phyloP scores from a whole-genome alignment of 768 basidiomycete species.

The Leccinum arenicola region DNA sequence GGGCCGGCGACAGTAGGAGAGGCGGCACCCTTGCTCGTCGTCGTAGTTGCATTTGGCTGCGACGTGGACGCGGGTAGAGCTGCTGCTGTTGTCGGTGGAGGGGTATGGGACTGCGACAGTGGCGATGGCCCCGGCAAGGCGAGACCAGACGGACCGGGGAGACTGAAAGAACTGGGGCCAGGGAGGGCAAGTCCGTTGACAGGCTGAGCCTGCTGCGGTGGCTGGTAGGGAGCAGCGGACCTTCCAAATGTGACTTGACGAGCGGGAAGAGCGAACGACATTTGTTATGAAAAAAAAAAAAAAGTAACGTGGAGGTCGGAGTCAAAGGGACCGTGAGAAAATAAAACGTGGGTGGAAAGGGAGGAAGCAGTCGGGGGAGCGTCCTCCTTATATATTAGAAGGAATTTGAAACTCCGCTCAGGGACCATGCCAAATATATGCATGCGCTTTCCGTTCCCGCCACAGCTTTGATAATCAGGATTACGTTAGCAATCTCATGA shows the following conservation, averaged over 20 bases:
- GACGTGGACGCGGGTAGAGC: constrained; percentile 4
- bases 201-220: constrained; percentile 39
- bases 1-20: constrained; percentile 53
- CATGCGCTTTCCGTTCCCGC: constrained; percentile 12
- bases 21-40: constrained; percentile 30
- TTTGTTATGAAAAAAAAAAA: constrained; percentile 13
- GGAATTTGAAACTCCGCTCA: constrained; percentile 30
- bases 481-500: not conserved
- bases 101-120: constrained; percentile 43
- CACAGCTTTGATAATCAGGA: constrained; percentile 2
- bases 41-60: constrained; percentile 31
- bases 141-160: constrained; percentile 41
- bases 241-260: constrained; percentile 79
- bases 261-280: constrained; percentile 70
- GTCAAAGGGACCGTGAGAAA: constrained; percentile 29
- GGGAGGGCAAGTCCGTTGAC: constrained; percentile 60
- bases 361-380: constrained; percentile 12
- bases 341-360: constrained; percentile 24
- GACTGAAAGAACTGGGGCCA: constrained; percentile 43
- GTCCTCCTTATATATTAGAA: constrained; percentile 27
- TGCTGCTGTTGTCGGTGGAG: constrained; percentile 23
- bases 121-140: constrained; percentile 56
- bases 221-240: constrained; percentile 46
- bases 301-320: constrained; percentile 21
- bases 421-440: constrained; percentile 22